These are phyloP conservation scores for Ogataea siamensis DNA, from an alignment of 805 yeast genomes.

Conservation along the genomic window DNA sequence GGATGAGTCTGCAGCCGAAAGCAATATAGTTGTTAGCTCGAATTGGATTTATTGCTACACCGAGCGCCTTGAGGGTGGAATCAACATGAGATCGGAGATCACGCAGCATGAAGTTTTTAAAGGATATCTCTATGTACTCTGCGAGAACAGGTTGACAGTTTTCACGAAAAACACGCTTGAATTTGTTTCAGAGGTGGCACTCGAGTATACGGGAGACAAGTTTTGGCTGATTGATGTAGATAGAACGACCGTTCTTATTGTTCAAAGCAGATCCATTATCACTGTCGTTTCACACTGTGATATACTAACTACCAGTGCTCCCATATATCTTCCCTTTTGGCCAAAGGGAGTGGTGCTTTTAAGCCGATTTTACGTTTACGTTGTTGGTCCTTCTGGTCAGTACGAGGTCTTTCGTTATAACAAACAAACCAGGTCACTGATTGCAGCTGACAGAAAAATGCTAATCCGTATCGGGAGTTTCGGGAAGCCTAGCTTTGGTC, in stretches of 20 bases:
- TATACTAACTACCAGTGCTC: constrained; percentile 3
- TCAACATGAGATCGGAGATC: constrained; percentile 2
- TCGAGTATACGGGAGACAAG: constrained; percentile 5
- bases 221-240: constrained; percentile 7
- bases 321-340: constrained; percentile 24
- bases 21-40: constrained; percentile 1
- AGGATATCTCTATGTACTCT: constrained; percentile 6
- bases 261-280: constrained; percentile 9
- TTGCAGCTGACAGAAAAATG: constrained; percentile 15
- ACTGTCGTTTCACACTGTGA: constrained; percentile 11
- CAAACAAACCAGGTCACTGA: constrained; percentile 1
- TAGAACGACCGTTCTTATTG: background rate
- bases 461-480: constrained; percentile 11
- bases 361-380: constrained; percentile 20
- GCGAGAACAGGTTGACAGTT: background rate
- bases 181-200: constrained; percentile 3
- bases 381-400: constrained; percentile 23
- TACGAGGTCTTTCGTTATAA: constrained; percentile 21
- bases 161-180: constrained; percentile 6
- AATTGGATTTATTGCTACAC: constrained; percentile 4
- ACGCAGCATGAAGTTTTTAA: background rate
- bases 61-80: constrained; percentile 5
- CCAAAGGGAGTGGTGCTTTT: constrained; percentile 24
- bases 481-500: constrained; percentile 24
- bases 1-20: background rate